Percentiles rank a stretch among this genome's conserved stretches.
Conservation (phyloP, 2,329 filamentous ascomycete species). For the Uncinocarpus reesii region DNA sequence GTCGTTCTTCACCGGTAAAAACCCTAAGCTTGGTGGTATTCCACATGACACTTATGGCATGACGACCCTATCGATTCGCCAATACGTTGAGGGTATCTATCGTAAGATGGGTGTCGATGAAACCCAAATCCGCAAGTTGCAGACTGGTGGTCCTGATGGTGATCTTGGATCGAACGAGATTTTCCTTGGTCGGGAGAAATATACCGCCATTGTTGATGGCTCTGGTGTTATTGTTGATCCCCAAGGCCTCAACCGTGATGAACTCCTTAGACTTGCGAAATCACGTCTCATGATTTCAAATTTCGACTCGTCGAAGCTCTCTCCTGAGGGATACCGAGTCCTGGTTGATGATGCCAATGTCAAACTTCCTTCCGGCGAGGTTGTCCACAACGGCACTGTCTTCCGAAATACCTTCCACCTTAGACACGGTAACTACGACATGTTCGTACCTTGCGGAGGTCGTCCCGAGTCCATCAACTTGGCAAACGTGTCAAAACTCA, state of each 20-base stretch:
- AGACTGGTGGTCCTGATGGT: constrained; percentile 93
- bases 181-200: constrained; percentile 87
- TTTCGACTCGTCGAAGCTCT: constrained; percentile 77
- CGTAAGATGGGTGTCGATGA: constrained; percentile 88
- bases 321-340: constrained; percentile 77
- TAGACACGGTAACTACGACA: constrained; percentile 64
- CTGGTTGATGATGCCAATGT: constrained; percentile 84
- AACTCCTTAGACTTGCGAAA: constrained; percentile 76
- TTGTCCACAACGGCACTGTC: constrained; percentile 78
- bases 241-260: constrained; percentile 72
- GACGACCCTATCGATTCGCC: constrained; percentile 91
- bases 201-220: constrained; percentile 90
- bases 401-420: constrained; percentile 99
- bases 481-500: constrained; percentile 73
- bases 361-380: constrained; percentile 75
- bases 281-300: constrained; percentile 79
- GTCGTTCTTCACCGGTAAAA: constrained; percentile 99
- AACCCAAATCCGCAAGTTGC: constrained; percentile 76
- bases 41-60: constrained; percentile 95
- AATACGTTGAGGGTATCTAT: constrained; percentile 95
- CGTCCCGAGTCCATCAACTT: constrained; percentile 95
- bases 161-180: constrained; percentile 98
- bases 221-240: constrained; percentile 91
- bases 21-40: constrained; percentile 87
- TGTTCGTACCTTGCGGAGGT: constrained; percentile 92